Evolutionary conservation across 768 basidiomycete species (phyloP), one percentile per base, ranked within the genome.

Genomic region (Termitomyces sp.): DNA sequence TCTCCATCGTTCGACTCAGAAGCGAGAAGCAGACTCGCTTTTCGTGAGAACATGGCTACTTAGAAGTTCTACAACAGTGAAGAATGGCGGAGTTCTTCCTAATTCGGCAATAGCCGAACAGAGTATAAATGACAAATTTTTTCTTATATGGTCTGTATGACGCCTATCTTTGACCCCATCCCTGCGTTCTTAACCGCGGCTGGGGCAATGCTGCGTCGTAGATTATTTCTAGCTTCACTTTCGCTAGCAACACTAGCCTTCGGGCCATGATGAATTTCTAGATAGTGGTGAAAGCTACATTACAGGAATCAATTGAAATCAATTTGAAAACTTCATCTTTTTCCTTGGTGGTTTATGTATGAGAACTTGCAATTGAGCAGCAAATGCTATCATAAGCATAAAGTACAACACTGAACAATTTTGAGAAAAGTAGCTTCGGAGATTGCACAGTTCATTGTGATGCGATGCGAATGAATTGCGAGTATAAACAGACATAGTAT

Each of bases 191-290:
- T 61, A 65, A 70, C 74, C 72, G 65, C 63, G 70, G 74, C 69
- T 68, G 71, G 71, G 73, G 54, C 69, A 62, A 65, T 64, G 62
- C 56, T 57, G 59, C 71, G 81, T 85, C 84, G 78, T 58, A 87
- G 79, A 87, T 64, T 70, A 70, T 40, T 16, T 57, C 63, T 53
- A 68, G 85, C 85, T 85, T 84, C 86, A 74, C 85, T 80, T 87
- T 87, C 85, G 85, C 86, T 87, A 87, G 86, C 86, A 85, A 82
- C 85, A 76, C 84, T 86, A 87, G 82, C 75, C 76, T 73, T 73
- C 70, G 66, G 75, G 79, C 81, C 54, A 84, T 86, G 84, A 87
- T 84, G 84, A 83, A 79, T 81, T 86, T 81, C 86, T 87, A 87
- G 86, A 87, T 87, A 87, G 86, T 87, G 78, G 84, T 80, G 84